Percentiles rank a stretch among this genome's conserved stretches.
These are phyloP conservation scores for Xylaria sp. DNA, from an alignment of 495 filamentous ascomycete genomes.

Conservation along the genomic window DNA sequence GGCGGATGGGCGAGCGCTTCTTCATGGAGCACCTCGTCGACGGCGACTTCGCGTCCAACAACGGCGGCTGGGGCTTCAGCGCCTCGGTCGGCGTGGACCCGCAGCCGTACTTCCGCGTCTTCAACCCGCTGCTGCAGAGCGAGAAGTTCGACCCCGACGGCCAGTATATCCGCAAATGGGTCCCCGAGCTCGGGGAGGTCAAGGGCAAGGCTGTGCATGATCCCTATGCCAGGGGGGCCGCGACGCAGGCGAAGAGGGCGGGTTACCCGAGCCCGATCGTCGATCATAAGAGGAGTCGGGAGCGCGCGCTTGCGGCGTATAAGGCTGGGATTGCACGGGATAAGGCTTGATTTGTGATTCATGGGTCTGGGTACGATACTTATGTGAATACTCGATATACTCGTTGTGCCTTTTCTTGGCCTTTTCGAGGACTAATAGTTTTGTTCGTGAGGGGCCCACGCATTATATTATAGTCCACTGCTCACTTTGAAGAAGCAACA, in stretches of 20 bases:
- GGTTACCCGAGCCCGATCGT: constrained; percentile 81
- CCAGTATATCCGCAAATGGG: constrained; percentile 75
- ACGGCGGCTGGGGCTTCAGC: constrained; percentile 90
- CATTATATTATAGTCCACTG: not conserved
- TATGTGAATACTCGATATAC: not conserved
- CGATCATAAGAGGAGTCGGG: constrained; percentile 71
- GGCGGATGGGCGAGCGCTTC: constrained; percentile 86
- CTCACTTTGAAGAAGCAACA: not conserved
- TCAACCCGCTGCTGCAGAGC: constrained; percentile 86
- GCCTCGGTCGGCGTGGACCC: constrained; percentile 85
- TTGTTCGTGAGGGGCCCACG: not conserved
- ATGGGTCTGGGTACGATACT: not conserved
- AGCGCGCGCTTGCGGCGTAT: constrained; percentile 72
- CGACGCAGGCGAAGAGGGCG: constrained; percentile 61
- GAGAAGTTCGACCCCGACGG: constrained; percentile 80
- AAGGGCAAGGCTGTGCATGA: constrained; percentile 74
- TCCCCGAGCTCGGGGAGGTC: constrained; percentile 70
- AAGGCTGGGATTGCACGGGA: constrained; percentile 65
- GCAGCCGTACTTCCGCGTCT: constrained; percentile 91
- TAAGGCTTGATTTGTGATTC: constrained; percentile 27
- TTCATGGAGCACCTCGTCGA: constrained; percentile 92
- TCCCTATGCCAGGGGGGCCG: constrained; percentile 73
- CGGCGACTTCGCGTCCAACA: constrained; percentile 92
- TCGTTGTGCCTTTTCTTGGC: no score
- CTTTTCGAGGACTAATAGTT: not conserved